Percentiles rank a stretch among this genome's conserved stretches.
Evolutionary conservation across 495 filamentous ascomycete species (phyloP).

Genomic region (Penicillium waksmanii): DNA sequence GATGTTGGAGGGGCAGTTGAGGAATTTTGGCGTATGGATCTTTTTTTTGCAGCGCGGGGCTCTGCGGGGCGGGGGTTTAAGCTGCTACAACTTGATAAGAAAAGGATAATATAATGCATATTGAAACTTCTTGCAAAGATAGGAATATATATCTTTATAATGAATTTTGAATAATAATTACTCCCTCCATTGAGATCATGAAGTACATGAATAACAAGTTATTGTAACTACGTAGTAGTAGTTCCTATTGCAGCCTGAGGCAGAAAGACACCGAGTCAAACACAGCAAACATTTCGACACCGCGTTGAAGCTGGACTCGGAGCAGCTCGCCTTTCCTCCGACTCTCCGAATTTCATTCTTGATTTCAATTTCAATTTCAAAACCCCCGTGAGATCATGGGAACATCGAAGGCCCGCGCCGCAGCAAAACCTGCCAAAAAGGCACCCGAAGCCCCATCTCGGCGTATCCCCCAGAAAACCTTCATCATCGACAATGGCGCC

Average conservation of each 20-base stretch:
- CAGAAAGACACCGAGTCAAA: too few relatives aligned
- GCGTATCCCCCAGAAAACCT: slow-evolving; percentile 63
- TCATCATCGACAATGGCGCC: slow-evolving; percentile 93
- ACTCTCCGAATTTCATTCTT: neutral
- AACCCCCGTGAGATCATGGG: slow-evolving; percentile 32
- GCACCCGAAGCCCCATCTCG: slow-evolving; percentile 22
- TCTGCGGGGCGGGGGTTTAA: slow-evolving; percentile 1
- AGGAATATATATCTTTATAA: too few relatives aligned
- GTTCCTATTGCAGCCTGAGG: too few relatives aligned
- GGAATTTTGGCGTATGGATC: neutral
- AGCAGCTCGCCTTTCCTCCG: neutral
- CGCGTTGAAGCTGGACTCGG: neutral
- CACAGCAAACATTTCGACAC: too few relatives aligned
- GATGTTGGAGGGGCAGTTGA: neutral
- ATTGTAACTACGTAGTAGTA: too few relatives aligned
- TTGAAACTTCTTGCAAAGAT: too few relatives aligned
- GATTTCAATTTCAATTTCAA: neutral
- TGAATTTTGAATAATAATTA: too few relatives aligned
- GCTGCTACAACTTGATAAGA: neutral
- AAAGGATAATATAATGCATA: neutral
- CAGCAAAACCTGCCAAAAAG: slow-evolving; percentile 29
- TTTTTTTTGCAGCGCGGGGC: slow-evolving; percentile 6
- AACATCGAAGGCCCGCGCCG: slow-evolving; percentile 41
- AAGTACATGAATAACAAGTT: too few relatives aligned
- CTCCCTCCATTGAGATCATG: too few relatives aligned